Percentiles rank a stretch among this genome's conserved stretches.
phyloP scores from a whole-genome alignment of 2,329 filamentous ascomycete genomes.

The Colletotrichum tropicale region DNA sequence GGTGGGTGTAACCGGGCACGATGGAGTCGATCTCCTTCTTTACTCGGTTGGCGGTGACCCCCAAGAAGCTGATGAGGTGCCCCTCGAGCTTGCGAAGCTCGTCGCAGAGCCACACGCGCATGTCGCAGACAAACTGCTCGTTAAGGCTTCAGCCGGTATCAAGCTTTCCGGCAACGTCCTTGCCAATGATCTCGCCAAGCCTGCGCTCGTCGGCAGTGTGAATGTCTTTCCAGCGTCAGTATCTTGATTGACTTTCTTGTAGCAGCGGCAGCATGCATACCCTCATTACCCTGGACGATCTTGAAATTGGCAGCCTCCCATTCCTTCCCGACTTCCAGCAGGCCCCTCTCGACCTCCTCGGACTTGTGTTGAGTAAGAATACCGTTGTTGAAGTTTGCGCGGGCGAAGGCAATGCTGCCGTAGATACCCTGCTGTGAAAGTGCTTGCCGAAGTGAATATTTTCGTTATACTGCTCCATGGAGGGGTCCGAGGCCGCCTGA shows the following conservation, averaged over 20 bases:
- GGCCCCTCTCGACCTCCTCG: constrained; percentile 72
- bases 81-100: constrained; percentile 72
- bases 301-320: constrained; percentile 56
- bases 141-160: constrained; percentile 74
- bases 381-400: constrained; percentile 76
- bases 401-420: constrained; percentile 81
- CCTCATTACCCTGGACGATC: constrained; percentile 45
- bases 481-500: constrained; percentile 80
- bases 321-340: constrained; percentile 60
- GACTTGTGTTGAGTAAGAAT: constrained; percentile 80
- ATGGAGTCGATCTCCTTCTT: constrained; percentile 77
- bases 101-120: constrained; percentile 78
- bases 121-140: constrained; percentile 75
- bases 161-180: constrained; percentile 72
- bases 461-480: constrained; percentile 87
- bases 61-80: constrained; percentile 71
- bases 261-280: neutral
- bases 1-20: constrained; percentile 90
- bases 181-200: constrained; percentile 71
- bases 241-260: constrained; percentile 38
- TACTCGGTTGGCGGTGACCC: constrained; percentile 71
- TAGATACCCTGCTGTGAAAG: constrained; percentile 81
- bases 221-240: constrained; percentile 30
- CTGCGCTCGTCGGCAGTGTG: constrained; percentile 62
- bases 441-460: constrained; percentile 79